phyloP scores from a whole-genome alignment of 2,329 filamentous ascomycete genomes.

The Fusarium phyllophilum region DNA sequence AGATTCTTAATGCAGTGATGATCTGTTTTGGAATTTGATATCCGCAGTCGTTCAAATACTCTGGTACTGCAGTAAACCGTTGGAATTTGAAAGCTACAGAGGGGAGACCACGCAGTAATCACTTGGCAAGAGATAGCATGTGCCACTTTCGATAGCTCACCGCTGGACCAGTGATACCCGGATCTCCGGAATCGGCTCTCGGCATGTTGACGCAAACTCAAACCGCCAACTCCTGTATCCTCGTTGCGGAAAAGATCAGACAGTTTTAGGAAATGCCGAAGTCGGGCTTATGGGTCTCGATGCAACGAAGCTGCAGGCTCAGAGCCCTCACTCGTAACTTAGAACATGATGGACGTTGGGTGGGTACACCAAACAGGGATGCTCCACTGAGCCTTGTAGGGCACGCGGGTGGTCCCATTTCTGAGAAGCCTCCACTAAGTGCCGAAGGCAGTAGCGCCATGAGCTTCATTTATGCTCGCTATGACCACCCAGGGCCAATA shows the following conservation, averaged over 20 bases:
- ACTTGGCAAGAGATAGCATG: background rate
- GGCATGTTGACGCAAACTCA: background rate
- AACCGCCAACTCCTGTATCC: background rate
- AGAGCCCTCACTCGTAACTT: background rate
- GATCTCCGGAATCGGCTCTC: background rate
- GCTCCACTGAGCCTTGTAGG: background rate
- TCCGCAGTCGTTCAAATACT: too few species aligned
- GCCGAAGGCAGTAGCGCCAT: too few species aligned
- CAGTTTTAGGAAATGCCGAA: background rate
- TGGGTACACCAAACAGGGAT: background rate
- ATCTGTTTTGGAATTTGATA: background rate
- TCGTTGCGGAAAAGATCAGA: background rate
- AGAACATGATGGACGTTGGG: background rate
- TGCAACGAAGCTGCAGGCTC: background rate
- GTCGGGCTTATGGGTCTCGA: background rate
- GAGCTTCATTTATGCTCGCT: too few species aligned
- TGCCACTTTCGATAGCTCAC: background rate
- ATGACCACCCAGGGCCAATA: too few species aligned
- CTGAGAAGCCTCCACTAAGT: too few species aligned
- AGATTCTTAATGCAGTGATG: background rate
- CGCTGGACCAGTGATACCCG: background rate
- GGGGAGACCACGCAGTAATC: background rate
- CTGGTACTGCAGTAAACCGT: background rate
- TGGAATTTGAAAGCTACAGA: background rate
- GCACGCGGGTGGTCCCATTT: background rate